phyloP scores from a whole-genome alignment of 768 basidiomycete genomes.

The Nevesoporus exiguus region DNA sequence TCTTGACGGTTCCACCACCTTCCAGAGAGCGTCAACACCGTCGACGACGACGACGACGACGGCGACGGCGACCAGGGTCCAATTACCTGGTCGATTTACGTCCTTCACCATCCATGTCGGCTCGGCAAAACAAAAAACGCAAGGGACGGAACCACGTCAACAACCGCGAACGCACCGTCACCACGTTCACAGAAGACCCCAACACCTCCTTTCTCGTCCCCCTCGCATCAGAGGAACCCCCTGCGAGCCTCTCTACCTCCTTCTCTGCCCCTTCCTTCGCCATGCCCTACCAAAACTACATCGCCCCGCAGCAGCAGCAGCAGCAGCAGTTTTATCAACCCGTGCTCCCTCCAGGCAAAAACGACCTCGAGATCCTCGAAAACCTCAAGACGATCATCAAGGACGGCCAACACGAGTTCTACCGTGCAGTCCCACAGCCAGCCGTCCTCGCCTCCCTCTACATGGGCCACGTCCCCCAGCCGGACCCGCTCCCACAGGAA shows the following conservation, averaged over 20 bases:
- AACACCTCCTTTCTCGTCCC: constrained; percentile 52
- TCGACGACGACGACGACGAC: background rate
- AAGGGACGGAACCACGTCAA: constrained; percentile 52
- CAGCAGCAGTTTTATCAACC: constrained; percentile 26
- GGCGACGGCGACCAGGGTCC: background rate
- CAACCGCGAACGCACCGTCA: constrained; percentile 65
- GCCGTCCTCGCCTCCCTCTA: constrained; percentile 61
- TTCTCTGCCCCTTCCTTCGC: constrained; percentile 39
- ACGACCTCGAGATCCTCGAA: constrained; percentile 72
- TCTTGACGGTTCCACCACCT: constrained; percentile 27
- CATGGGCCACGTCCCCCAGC: constrained; percentile 44
- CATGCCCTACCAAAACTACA: constrained; percentile 38
- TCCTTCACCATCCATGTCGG: constrained; percentile 48
- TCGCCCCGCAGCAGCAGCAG: constrained; percentile 27
- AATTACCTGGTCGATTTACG: background rate
- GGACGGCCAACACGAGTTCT: constrained; percentile 68
- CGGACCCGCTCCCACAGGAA: constrained; percentile 12
- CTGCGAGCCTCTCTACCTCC: constrained; percentile 36
- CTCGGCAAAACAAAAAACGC: constrained; percentile 62
- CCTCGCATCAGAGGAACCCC: constrained; percentile 49
- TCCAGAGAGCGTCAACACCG: constrained; percentile 21
- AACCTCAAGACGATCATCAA: constrained; percentile 72
- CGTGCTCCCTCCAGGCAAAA: constrained; percentile 50
- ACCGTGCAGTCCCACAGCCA: constrained; percentile 63
- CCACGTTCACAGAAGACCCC: constrained; percentile 60